Percentiles rank a stretch among this genome's conserved stretches.
Evolutionary conservation across 2,329 filamentous ascomycete species (phyloP).

Genomic region (Penicillium verrucosum): DNA sequence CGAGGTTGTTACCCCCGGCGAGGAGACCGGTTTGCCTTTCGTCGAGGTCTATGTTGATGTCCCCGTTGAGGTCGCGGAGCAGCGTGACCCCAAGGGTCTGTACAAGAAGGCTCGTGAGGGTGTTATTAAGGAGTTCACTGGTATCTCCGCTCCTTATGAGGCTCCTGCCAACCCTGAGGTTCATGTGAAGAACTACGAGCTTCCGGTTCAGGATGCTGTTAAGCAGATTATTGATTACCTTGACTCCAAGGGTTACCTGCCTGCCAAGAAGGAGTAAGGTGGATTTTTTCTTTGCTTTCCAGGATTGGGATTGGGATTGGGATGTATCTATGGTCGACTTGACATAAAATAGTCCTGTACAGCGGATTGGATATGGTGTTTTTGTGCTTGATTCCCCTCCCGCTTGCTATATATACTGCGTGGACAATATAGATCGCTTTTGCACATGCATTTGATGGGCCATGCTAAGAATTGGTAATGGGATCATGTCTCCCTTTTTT

Average conservation of each 20-base stretch:
- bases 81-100: conserved; percentile 93
- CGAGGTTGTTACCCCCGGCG: conserved; percentile 56
- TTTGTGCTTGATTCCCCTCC: conserved; percentile 11
- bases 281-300: not conserved
- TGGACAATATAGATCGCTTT: conserved; percentile 18
- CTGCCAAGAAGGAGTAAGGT: conserved; percentile 32
- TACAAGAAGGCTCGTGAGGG: conserved; percentile 96
- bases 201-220: conserved; percentile 84
- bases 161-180: conserved; percentile 82
- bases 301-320: not conserved
- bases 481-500: not conserved
- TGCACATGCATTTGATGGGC: not conserved
- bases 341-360: conserved; percentile 11
- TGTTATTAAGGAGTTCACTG: conserved; percentile 96
- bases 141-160: conserved; percentile 93
- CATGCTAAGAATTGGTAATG: not conserved
- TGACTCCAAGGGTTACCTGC: conserved; percentile 63
- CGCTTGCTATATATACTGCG: conserved; percentile 16
- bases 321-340: conserved; percentile 2
- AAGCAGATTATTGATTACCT: conserved; percentile 77
- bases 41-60: conserved; percentile 94
- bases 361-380: conserved; percentile 9
- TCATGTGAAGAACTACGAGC: conserved; percentile 76
- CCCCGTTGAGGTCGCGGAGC: conserved; percentile 84
- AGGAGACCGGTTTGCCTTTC: conserved; percentile 70